A percentile compares a stretch with the other conserved stretches of the same genome.
Conservation (phyloP, 306 rosid genomes). For the Senna siamea region DNA sequence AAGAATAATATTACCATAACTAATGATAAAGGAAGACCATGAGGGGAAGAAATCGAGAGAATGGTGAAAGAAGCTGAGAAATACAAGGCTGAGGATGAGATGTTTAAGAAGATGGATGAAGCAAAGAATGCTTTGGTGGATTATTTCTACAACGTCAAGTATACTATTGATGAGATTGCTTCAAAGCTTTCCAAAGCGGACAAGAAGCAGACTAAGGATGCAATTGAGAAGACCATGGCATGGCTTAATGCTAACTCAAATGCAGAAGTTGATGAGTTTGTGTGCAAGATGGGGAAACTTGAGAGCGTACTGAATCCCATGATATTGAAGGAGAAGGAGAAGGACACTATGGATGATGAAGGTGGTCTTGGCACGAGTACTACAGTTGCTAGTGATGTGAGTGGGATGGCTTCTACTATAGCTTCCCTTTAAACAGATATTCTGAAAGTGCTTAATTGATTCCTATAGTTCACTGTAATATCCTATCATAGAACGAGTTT, state of each 20-base stretch:
- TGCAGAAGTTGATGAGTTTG: conserved; percentile 42
- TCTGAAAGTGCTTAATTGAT: too few relatives aligned
- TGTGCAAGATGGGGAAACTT: conserved; percentile 39
- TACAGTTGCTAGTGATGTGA: too few relatives aligned
- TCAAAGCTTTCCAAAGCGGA: conserved; percentile 27
- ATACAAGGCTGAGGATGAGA: conserved; percentile 47
- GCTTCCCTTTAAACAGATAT: too few relatives aligned
- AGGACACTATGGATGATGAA: too few relatives aligned
- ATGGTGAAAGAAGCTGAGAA: conserved; percentile 51
- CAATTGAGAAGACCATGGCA: conserved; percentile 21
- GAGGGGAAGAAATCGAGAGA: conserved; percentile 42
- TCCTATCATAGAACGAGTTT: too few relatives aligned
- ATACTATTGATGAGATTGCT: conserved; percentile 27
- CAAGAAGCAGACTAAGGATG: conserved; percentile 44
- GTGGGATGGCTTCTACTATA: too few relatives aligned
- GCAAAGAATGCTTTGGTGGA: conserved; percentile 44
- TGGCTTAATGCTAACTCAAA: conserved; percentile 47
- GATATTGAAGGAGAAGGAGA: too few relatives aligned
- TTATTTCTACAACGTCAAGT: conserved; percentile 40
- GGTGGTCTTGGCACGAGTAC: too few relatives aligned
- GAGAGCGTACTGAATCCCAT: conserved; percentile 20
- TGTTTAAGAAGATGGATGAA: conserved; percentile 33
- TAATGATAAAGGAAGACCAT: conserved; percentile 45
- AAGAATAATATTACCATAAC: conserved; percentile 47
- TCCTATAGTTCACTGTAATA: too few relatives aligned